Base-by-base conservation (phyloP, 164 flowering plant species). In the Piper betle region DNA sequence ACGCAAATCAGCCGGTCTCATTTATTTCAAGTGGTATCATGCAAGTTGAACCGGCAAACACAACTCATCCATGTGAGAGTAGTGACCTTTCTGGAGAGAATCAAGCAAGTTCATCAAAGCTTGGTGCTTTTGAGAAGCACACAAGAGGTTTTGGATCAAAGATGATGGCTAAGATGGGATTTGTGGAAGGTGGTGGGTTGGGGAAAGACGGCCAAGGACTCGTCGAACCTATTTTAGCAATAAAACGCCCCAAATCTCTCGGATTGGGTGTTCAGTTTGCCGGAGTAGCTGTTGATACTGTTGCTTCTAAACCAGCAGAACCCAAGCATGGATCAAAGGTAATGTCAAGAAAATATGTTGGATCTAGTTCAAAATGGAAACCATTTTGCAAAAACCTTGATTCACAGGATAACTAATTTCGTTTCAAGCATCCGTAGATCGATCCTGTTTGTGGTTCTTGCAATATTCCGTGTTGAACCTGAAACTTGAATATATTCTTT, bases 81-180 rank as follows among this genome's bases (percentile, higher is more conserved):
- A 38, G 43, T 37, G 37, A 18, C 59, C 12, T 9, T 33, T 0
- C 2, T 59, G 74, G 75, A 50, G 75, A 43, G 64, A 58, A 62
- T 68, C 64, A 42, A 72, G 39, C 15, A 3, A 68, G 66, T 63
- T 60, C 82, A 18, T 71, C 72, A 15, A 43, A 62, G 37, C 38
- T 80, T 64, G 96, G 88, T 59, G 77, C 81, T 39, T 90, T 88
- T 69, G 99, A 93, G 82, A 72, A 80, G 66, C 94, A 93, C 74
- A 93, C 97, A 0, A 93, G 79, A 52, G 97, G 99, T 42, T 87
- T 93, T 75, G 99, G 99, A 39, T 93, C 94, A 9, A 89, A 80
- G 71, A 84, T 86, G 88, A 77, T 86, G 92, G 94, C 91, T 2
- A 90, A 83, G 72, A 88, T 90, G 96, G 97, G 97, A 64, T 83